Evolutionary conservation across 1,284 basidiomycete genomes (phyloP).

Genomic region (Wolfiporia cocos): DNA sequence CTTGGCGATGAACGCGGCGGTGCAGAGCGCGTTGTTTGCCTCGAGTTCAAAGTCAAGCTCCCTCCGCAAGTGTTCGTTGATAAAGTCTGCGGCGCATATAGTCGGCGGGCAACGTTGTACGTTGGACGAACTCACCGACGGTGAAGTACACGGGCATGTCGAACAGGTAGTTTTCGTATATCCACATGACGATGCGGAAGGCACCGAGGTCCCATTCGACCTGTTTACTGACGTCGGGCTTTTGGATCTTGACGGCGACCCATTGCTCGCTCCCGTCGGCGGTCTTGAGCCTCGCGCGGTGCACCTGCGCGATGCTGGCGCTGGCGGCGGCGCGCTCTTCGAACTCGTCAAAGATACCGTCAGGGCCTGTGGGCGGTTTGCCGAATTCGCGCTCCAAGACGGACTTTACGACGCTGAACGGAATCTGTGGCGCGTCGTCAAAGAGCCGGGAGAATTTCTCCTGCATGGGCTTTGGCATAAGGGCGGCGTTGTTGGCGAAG

Average conservation of each 20-base stretch:
- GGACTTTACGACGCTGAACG: conserved; percentile 62
- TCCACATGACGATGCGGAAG: conserved; percentile 65
- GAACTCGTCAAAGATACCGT: conserved; percentile 74
- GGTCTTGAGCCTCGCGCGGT: conserved; percentile 63
- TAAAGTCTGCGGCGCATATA: conserved; percentile 48
- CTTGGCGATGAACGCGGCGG: conserved; percentile 48
- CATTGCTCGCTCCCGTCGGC: conserved; percentile 33
- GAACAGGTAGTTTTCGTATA: conserved; percentile 69
- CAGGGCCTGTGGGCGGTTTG: conserved; percentile 52
- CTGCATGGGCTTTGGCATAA: conserved; percentile 79
- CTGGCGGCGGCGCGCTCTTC: conserved; percentile 72
- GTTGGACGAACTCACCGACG: conserved; percentile 42
- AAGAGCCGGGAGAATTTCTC: conserved; percentile 78
- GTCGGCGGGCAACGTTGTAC: background rate
- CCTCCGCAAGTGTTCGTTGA: conserved; percentile 73
- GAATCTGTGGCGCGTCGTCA: conserved; percentile 81
- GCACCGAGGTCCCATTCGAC: conserved; percentile 77
- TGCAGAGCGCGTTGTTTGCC: conserved; percentile 58
- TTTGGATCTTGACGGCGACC: conserved; percentile 92
- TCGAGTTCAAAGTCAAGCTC: conserved; percentile 82
- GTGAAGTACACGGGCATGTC: conserved; percentile 74
- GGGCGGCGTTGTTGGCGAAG: conserved; percentile 76
- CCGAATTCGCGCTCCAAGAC: conserved; percentile 75
- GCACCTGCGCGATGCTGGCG: conserved; percentile 88
- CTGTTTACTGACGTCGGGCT: conserved; percentile 80